Conservation (phyloP, 768 basidiomycete species). For the Suillus spraguei region DNA sequence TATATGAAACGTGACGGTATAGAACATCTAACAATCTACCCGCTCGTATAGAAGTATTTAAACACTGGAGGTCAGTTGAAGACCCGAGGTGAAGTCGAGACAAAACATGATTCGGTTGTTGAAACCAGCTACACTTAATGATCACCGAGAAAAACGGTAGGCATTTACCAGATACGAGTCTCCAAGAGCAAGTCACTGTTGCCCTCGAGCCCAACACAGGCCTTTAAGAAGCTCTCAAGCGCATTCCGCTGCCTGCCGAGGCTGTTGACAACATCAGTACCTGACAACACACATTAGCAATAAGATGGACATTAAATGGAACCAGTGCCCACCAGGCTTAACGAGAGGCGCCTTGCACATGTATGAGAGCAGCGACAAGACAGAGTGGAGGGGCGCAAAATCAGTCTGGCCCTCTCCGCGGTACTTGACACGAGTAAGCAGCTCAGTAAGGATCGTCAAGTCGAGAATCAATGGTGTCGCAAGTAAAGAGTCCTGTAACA, state of each 20-base stretch:
- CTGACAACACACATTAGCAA: conserved; percentile 29
- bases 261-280: conserved; percentile 93
- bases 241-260: conserved; percentile 94
- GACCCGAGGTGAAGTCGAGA: not conserved
- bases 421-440: conserved; percentile 92
- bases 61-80: conserved; percentile 3
- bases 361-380: conserved; percentile 91
- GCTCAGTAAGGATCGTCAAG: conserved; percentile 88
- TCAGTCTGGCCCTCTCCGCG: conserved; percentile 59
- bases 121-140: not conserved
- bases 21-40: not conserved
- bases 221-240: conserved; percentile 92
- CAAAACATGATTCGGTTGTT: conserved; percentile 4
- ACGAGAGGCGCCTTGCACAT: conserved; percentile 99
- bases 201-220: conserved; percentile 86
- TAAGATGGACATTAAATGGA: not conserved
- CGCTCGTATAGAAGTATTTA: not conserved
- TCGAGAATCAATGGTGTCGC: conserved; percentile 97
- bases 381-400: conserved; percentile 85
- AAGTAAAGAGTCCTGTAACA: conserved; percentile 80
- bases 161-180: conserved; percentile 81
- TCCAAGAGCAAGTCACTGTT: conserved; percentile 84
- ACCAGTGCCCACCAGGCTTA: conserved; percentile 66
- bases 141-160: not conserved
- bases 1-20: not conserved